Evolutionary conservation across 2,329 filamentous ascomycete species (phyloP), one percentile per base, ranked within the genome.

Genomic region (Ceratocystis alfenasii): DNA sequence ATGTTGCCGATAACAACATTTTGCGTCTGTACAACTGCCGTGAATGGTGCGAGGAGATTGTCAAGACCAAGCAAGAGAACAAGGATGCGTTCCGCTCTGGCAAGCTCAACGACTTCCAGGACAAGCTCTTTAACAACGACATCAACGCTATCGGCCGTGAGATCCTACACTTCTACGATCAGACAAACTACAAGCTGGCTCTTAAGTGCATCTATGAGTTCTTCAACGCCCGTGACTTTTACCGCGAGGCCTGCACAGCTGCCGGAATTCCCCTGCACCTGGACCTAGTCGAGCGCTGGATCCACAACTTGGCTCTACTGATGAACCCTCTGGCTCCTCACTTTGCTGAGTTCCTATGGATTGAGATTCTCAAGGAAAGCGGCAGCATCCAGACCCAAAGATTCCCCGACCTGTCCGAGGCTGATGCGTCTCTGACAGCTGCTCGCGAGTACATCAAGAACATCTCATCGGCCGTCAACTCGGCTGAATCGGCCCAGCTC

Each of bases 321-420:
- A 78, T 97, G 70, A 83, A 87, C 2, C 88, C 91, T 63, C 86
- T 97, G 69, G 87, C 93, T 1, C 93, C 94, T 67, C 94, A 99
- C 77, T 97, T 91, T 87, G 81, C 90, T 60, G 94, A 99, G 74
- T 88, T 95, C 76, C 85, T 99, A 73, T 97, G 91, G 90, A 84
- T 88, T 65, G 93, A 97, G 76, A 85, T 97, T 1, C 84, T 99
- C 68, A 84, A 88, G 74, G 91, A 89, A 78, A 75, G 83, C 45
- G 77, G 80, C 65, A 88, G 87, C 6, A 84, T 99, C 71, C 92
- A 97, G 77, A 84, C 86, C 64, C 90, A 89, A 12, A 80, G 80
- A 50, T 96, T 84, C 81, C 90, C 91, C 15, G 77, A 82, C 63
- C 85, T 90, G 0, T 83, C 87, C 0, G 80, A 82, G 25, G 79